phyloP scores from a whole-genome alignment of 108 stramenopile genomes.

The Skeletonema grethae region DNA sequence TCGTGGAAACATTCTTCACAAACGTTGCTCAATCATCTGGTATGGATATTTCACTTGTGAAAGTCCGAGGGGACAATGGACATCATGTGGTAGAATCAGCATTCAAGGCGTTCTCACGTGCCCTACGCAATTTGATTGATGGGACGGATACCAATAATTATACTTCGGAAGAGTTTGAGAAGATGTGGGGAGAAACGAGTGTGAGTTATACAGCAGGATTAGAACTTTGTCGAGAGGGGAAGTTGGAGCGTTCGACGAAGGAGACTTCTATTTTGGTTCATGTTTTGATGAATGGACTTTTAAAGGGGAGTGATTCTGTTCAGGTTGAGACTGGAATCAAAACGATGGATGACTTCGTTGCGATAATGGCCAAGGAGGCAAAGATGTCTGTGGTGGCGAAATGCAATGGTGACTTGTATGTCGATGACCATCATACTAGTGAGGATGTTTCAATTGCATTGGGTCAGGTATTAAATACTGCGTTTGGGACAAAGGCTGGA shows the following conservation, averaged over 20 bases:
- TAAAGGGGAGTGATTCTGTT: slow-evolving; percentile 12
- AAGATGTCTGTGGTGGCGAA: slow-evolving; percentile 64
- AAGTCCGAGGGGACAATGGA: slow-evolving; percentile 81
- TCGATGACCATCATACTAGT: slow-evolving; percentile 97
- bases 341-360: slow-evolving; percentile 83
- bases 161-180: slow-evolving; percentile 20
- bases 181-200: slow-evolving; percentile 57
- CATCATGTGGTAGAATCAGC: slow-evolving; percentile 83
- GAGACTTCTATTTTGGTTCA: slow-evolving; percentile 78
- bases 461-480: slow-evolving; percentile 86
- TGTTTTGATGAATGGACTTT: slow-evolving; percentile 55
- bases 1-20: slow-evolving; percentile 59
- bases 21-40: slow-evolving; percentile 56
- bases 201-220: slow-evolving; percentile 48
- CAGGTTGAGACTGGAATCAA: slow-evolving; percentile 82
- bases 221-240: slow-evolving; percentile 55
- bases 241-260: slow-evolving; percentile 72
- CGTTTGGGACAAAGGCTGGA: slow-evolving; percentile 85
- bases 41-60: slow-evolving; percentile 54
- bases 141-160: slow-evolving; percentile 43
- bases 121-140: slow-evolving; percentile 76
- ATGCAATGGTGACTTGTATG: slow-evolving; percentile 90
- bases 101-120: slow-evolving; percentile 86
- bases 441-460: slow-evolving; percentile 95
- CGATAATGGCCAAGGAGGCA: slow-evolving; percentile 65